A percentile compares a stretch with the other conserved stretches of the same genome.
phyloP scores from a whole-genome alignment of 768 basidiomycete species.

The Pluteus cervinus region DNA sequence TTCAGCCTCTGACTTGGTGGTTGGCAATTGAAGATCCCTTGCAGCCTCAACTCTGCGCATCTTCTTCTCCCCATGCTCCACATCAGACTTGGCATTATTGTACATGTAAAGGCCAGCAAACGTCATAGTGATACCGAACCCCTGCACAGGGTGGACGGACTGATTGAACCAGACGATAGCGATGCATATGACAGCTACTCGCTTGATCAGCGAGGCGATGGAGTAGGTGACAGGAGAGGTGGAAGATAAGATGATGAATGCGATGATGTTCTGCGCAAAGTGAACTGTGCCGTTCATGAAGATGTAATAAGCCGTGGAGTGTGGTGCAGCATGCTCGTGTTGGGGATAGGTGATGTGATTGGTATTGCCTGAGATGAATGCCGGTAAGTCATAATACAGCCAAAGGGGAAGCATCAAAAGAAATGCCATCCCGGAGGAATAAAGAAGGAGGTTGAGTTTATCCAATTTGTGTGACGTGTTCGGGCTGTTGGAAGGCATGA shows the following conservation, averaged over 20 bases:
- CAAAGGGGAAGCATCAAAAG: conserved; percentile 95
- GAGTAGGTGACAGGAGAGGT: conserved; percentile 99
- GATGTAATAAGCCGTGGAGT: conserved; percentile 76
- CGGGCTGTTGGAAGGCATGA: conserved; percentile 68
- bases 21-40: conserved; percentile 63
- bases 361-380: conserved; percentile 46
- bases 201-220: conserved; percentile 96
- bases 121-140: conserved; percentile 83
- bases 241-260: conserved; percentile 91
- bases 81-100: conserved; percentile 88
- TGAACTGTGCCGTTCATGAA: conserved; percentile 94
- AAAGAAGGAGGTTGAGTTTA: conserved; percentile 93
- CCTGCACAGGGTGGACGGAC: conserved; percentile 77
- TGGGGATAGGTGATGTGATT: conserved; percentile 38
- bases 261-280: conserved; percentile 96
- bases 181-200: conserved; percentile 96
- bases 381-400: conserved; percentile 80
- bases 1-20: conserved; percentile 53
- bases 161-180: conserved; percentile 97
- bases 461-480: conserved; percentile 74
- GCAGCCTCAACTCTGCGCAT: conserved; percentile 72
- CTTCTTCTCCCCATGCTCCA: conserved; percentile 89
- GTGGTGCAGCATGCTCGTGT: conserved; percentile 41
- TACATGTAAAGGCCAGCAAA: conserved; percentile 94
- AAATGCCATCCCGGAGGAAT: conserved; percentile 93